Percentiles rank a stretch among this genome's conserved stretches.
Conservation (phyloP, 2,329 filamentous ascomycete genomes). For the Xylariales sp. region DNA sequence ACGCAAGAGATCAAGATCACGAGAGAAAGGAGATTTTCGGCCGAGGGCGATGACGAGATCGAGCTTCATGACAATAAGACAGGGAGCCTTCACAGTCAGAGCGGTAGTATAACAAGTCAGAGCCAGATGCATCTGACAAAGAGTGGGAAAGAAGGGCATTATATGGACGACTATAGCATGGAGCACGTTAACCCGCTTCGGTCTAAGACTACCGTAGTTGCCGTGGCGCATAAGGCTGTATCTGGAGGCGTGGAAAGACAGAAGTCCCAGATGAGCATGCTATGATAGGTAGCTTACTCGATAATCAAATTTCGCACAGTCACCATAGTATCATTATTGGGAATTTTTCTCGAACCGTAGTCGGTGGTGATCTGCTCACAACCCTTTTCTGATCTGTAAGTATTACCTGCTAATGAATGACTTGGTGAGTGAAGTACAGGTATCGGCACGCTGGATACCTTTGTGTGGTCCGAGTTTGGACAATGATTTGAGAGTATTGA, state of each 20-base stretch:
- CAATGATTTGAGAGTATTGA: too few species aligned
- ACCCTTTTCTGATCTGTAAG: too few species aligned
- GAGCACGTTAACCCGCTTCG: constrained; percentile 10
- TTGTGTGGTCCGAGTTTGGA: too few species aligned
- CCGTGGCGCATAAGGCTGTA: not conserved
- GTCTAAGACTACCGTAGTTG: not conserved
- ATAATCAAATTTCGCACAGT: too few species aligned
- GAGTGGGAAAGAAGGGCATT: constrained; percentile 3
- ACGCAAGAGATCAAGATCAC: constrained; percentile 28
- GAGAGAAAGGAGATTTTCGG: constrained; percentile 9
- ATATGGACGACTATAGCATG: constrained; percentile 10
- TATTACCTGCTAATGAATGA: too few species aligned
- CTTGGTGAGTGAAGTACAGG: too few species aligned
- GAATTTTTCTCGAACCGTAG: too few species aligned
- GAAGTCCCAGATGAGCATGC: constrained; percentile 1
- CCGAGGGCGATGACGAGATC: constrained; percentile 10
- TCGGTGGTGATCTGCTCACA: too few species aligned
- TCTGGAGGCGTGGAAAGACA: not conserved
- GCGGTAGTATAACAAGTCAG: constrained; percentile 7
- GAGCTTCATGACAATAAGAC: constrained; percentile 8
- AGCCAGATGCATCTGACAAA: not conserved
- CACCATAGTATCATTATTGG: too few species aligned
- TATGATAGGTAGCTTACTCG: too few species aligned
- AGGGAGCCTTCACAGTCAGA: constrained; percentile 4
- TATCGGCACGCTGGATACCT: too few species aligned